Evolutionary conservation across 2,329 filamentous ascomycete genomes (phyloP).

Genomic region (Calonectria naviculata): DNA sequence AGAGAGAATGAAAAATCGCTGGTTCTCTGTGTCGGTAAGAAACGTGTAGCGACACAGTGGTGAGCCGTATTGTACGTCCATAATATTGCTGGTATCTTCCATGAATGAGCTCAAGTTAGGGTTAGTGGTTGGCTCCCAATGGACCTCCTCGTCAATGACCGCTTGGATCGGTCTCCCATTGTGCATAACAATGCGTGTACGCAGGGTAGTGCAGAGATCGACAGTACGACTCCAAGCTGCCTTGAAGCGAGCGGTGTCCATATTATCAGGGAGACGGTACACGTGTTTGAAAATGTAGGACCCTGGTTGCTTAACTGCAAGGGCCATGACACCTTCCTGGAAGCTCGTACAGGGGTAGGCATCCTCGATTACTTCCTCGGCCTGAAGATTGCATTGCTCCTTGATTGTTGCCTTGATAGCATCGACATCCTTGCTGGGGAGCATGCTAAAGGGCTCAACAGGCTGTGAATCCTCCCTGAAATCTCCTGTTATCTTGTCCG

Average conservation of each 20-base stretch:
- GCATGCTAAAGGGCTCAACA: not conserved
- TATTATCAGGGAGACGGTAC: not conserved
- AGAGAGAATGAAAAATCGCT: not conserved
- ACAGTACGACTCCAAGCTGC: not conserved
- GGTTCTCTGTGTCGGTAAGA: not conserved
- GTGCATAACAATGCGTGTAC: not conserved
- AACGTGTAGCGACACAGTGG: conserved; percentile 1
- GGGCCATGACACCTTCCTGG: conserved; percentile 48
- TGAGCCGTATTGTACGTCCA: not conserved
- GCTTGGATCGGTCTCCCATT: not conserved
- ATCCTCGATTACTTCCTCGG: not conserved
- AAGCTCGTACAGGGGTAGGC: conserved; percentile 41
- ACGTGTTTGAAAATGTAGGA: conserved; percentile 18
- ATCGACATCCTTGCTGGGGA: not conserved
- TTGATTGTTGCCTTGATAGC: not conserved
- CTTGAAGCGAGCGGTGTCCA: not conserved
- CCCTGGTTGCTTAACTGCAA: conserved; percentile 15
- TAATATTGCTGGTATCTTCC: not conserved
- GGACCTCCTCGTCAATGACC: not conserved
- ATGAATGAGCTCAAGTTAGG: not conserved
- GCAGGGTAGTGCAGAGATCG: not conserved
- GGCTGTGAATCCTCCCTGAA: not conserved
- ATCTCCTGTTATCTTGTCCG: not conserved
- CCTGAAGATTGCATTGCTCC: not conserved
- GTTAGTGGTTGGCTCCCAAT: not conserved